These are phyloP conservation scores for Harringtonia aguacate DNA, from an alignment of 2,329 filamentous ascomycete species.

Conservation along the genomic window DNA sequence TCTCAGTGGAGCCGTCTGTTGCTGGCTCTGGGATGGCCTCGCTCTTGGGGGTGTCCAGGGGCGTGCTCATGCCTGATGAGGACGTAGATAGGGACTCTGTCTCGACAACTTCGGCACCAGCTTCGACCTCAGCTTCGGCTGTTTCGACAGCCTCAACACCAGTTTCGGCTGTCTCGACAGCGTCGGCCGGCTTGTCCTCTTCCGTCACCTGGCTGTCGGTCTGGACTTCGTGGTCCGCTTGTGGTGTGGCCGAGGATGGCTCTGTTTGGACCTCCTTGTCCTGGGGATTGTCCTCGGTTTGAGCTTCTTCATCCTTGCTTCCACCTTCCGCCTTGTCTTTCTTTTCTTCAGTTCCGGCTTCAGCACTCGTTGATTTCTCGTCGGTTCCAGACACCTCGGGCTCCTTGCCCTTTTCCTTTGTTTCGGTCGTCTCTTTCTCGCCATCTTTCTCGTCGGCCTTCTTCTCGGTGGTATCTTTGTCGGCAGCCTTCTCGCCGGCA, in stretches of 20 bases:
- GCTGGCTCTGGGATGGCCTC: constrained; percentile 11
- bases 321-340: constrained; percentile 13
- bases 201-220: constrained; percentile 1
- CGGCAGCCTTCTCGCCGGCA: too few relatives aligned
- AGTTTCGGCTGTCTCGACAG: neutral
- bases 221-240: constrained; percentile 9
- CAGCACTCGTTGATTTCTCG: too few relatives aligned
- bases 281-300: constrained; percentile 3
- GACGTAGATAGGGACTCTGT: constrained; percentile 6
- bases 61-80: constrained; percentile 13
- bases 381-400: too few relatives aligned
- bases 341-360: constrained; percentile 15
- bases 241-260: constrained; percentile 5
- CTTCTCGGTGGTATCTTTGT: too few relatives aligned
- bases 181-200: neutral
- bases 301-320: constrained; percentile 9
- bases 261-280: constrained; percentile 5
- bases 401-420: neutral
- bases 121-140: neutral
- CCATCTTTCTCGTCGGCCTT: too few relatives aligned
- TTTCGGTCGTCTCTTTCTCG: too few relatives aligned
- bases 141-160: neutral
- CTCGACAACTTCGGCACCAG: neutral
- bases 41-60: constrained; percentile 19
- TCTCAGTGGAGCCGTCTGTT: constrained; percentile 14